Base-by-base conservation (phyloP, 768 basidiomycete genomes). In the Ephemerocybe angulata region DNA sequence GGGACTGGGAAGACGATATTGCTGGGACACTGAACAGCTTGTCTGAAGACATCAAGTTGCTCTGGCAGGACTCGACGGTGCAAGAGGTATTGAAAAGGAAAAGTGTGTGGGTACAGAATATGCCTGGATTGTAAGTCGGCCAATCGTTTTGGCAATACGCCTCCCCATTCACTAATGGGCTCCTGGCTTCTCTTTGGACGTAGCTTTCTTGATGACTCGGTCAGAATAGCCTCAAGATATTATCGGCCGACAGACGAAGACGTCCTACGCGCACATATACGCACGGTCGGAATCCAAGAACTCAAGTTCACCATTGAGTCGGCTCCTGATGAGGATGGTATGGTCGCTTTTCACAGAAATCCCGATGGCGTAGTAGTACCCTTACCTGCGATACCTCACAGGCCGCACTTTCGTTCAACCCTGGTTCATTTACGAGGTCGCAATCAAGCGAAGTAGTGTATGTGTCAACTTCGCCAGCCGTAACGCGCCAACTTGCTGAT, bases 401-500 rank as follows among this genome's bases (percentile, higher is more conserved):
- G n/a, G n/a, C n/a, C n/a, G n/a, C n/a, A n/a, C n/a, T n/a, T n/a
- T n/a, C n/a, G n/a, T n/a, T n/a, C n/a, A n/a, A n/a, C n/a, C n/a
- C n/a, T n/a, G n/a, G 2, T 88, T 78, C 65, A 75, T 92, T 59
- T 92, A 87, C 63, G 90, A 92, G 64, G 87, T 91, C 29, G 88
- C 89, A 28, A 88, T 87, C 22, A 83, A 84, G 33, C 76, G 83
- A 58, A 86, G 81, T 50, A 79, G 74, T 57, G 86, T 88, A 58
- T 68, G 84, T 63, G n/a, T n/a, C n/a, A n/a, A n/a, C n/a, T n/a
- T n/a, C n/a, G n/a, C n/a, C n/a, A n/a, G n/a, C n/a, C n/a, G n/a
- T n/a, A n/a, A n/a, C n/a, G n/a, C n/a, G n/a, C n/a, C n/a, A n/a
- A n/a, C n/a, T n/a, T n/a, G 37, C n/a, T 41, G 3, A 48, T 48